These are phyloP conservation scores for Parmales sp. DNA, from an alignment of 108 stramenopile genomes.

Conservation along the genomic window DNA sequence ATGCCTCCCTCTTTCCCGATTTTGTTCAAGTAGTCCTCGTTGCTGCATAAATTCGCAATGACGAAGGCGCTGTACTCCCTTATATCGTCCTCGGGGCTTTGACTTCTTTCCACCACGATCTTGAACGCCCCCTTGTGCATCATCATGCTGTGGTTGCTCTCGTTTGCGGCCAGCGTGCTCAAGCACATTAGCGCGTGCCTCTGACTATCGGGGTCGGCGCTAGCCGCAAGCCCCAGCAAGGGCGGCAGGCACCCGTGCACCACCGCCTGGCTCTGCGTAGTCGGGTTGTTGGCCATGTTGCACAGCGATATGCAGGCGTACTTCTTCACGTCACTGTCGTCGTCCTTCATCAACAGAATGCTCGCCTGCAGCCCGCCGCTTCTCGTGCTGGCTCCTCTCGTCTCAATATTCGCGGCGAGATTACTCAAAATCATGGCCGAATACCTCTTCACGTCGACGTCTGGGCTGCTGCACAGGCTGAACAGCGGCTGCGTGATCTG, in stretches of 20 bases:
- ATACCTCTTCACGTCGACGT: slow-evolving; percentile 54
- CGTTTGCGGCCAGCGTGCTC: slow-evolving; percentile 56
- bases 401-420: slow-evolving; percentile 53
- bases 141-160: slow-evolving; percentile 42
- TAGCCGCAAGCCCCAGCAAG: slow-evolving; percentile 20
- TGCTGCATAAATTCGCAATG: slow-evolving; percentile 56
- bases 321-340: slow-evolving; percentile 37
- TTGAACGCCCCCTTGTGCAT: slow-evolving; percentile 40
- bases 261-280: slow-evolving; percentile 56
- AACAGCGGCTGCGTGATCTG: slow-evolving; percentile 39
- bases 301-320: slow-evolving; percentile 57
- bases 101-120: slow-evolving; percentile 18
- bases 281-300: slow-evolving; percentile 57
- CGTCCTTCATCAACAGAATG: slow-evolving; percentile 40
- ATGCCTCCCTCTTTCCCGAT: slow-evolving; percentile 50
- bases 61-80: slow-evolving; percentile 46
- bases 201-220: slow-evolving; percentile 26
- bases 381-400: slow-evolving; percentile 37
- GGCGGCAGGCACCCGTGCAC: slow-evolving; percentile 57
- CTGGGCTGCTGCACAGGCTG: slow-evolving; percentile 26
- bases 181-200: slow-evolving; percentile 53
- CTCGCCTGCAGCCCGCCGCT: slow-evolving; percentile 63
- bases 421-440: slow-evolving; percentile 61
- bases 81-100: slow-evolving; percentile 18
- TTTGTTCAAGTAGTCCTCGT: slow-evolving; percentile 40